Evolutionary conservation across 495 filamentous ascomycete genomes (phyloP).

Genomic region (Talaromyces borbonicus): DNA sequence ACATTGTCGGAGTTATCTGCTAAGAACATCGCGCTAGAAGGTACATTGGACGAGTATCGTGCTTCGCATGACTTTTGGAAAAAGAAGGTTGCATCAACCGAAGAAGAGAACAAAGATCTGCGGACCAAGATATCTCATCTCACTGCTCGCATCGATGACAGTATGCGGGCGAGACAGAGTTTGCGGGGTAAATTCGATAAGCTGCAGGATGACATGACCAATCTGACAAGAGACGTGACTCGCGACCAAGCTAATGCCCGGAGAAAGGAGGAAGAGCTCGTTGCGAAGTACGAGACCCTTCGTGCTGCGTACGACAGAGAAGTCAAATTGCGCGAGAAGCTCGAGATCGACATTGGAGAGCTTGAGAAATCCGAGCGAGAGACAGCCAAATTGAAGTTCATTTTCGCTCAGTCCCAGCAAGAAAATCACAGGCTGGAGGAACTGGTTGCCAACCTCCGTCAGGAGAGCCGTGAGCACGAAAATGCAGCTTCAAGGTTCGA

Average conservation of each 20-base stretch:
- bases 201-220: constrained; percentile 76
- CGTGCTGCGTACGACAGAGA: constrained; percentile 70
- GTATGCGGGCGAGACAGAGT: constrained; percentile 62
- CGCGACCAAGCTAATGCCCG: constrained; percentile 68
- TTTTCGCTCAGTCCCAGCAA: constrained; percentile 44
- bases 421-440: constrained; percentile 53
- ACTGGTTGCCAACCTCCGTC: constrained; percentile 51
- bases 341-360: constrained; percentile 68
- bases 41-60: constrained; percentile 52
- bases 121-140: constrained; percentile 58
- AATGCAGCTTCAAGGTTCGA: constrained; percentile 56
- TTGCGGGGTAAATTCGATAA: constrained; percentile 72
- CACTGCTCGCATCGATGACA: constrained; percentile 72
- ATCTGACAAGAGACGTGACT: constrained; percentile 62
- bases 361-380: constrained; percentile 69
- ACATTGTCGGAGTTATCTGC: constrained; percentile 51
- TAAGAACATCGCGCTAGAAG: constrained; percentile 48
- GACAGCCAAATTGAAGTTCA: constrained; percentile 44
- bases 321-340: constrained; percentile 61
- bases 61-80: constrained; percentile 43
- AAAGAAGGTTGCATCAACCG: constrained; percentile 40
- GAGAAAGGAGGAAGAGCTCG: constrained; percentile 62
- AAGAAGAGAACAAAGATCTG: constrained; percentile 48
- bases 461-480: constrained; percentile 58
- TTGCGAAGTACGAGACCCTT: constrained; percentile 68